phyloP scores from a whole-genome alignment of 2,329 filamentous ascomycete genomes.

The Verticillium nonalfalfae region DNA sequence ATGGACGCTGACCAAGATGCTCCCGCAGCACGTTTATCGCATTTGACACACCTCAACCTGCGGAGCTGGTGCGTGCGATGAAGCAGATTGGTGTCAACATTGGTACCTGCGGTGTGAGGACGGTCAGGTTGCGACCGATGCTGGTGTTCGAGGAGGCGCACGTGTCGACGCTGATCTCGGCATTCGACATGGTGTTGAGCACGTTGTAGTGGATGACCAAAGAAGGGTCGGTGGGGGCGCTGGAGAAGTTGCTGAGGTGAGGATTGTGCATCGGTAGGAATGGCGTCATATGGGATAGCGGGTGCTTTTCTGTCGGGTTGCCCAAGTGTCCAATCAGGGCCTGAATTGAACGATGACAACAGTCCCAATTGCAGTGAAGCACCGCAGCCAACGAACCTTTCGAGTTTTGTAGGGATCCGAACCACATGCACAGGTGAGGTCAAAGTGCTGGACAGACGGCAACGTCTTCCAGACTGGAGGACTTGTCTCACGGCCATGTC shows the following conservation, averaged over 20 bases:
- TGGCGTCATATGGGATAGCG: not conserved
- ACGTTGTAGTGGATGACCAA: not conserved
- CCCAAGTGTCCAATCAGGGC: not conserved
- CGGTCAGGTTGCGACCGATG: slow-evolving; percentile 73
- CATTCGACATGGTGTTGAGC: not conserved
- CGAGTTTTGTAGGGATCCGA: not conserved
- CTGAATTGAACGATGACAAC: not conserved
- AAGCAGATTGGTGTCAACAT: slow-evolving; percentile 72
- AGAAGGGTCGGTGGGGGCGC: not conserved
- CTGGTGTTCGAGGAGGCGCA: slow-evolving; percentile 72
- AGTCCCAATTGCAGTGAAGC: not conserved
- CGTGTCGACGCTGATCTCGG: slow-evolving; percentile 19
- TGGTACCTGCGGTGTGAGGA: slow-evolving; percentile 64
- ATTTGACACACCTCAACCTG: slow-evolving; percentile 66
- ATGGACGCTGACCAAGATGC: slow-evolving; percentile 7
- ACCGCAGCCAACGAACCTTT: not conserved
- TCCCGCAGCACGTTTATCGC: slow-evolving; percentile 62
- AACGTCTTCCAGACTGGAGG: too few relatives aligned
- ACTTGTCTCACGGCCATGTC: too few relatives aligned
- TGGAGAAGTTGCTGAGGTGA: not conserved
- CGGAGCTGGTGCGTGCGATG: slow-evolving; percentile 62
- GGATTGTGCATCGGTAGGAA: not conserved
- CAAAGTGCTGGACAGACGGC: too few relatives aligned
- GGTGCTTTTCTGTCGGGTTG: not conserved
- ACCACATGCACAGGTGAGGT: not conserved